phyloP scores from a whole-genome alignment of 2,329 filamentous ascomycete genomes.

The Huntiella bhutanensis region DNA sequence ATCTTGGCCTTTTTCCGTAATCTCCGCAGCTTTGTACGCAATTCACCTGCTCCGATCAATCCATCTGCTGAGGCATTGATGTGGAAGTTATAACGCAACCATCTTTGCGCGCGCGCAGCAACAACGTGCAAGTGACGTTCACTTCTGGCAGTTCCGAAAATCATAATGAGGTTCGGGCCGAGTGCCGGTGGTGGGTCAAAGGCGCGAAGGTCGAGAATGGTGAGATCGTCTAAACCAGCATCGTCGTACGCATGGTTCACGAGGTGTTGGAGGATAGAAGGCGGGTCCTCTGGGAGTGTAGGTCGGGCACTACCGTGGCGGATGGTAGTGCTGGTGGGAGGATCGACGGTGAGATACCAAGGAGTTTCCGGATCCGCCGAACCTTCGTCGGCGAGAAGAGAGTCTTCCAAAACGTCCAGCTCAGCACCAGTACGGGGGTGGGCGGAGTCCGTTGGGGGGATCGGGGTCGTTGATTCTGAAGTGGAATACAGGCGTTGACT shows the following conservation, averaged over 20 bases:
- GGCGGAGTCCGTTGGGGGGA: background rate
- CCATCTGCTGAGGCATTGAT: slow-evolving; percentile 69
- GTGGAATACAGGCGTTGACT: background rate
- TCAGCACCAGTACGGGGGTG: slow-evolving; percentile 1
- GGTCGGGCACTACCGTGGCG: slow-evolving; percentile 31
- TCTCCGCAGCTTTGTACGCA: slow-evolving; percentile 69
- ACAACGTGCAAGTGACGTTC: slow-evolving; percentile 87
- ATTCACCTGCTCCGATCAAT: slow-evolving; percentile 70
- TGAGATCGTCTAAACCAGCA: slow-evolving; percentile 67
- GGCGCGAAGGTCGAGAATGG: slow-evolving; percentile 61
- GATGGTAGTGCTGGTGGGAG: slow-evolving; percentile 30
- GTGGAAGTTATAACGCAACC: slow-evolving; percentile 55
- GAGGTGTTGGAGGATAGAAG: slow-evolving; percentile 50
- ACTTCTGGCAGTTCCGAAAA: slow-evolving; percentile 77
- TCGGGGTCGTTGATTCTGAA: background rate
- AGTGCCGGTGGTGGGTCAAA: slow-evolving; percentile 76
- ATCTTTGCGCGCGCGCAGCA: slow-evolving; percentile 74
- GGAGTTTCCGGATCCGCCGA: slow-evolving; percentile 27
- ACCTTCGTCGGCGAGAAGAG: slow-evolving; percentile 11
- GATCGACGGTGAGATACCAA: slow-evolving; percentile 74
- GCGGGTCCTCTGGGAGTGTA: slow-evolving; percentile 45
- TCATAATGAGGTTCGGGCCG: slow-evolving; percentile 77
- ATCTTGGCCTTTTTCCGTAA: slow-evolving; percentile 68
- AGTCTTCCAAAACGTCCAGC: slow-evolving; percentile 12
- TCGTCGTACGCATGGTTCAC: slow-evolving; percentile 66